A percentile compares a stretch with the other conserved stretches of the same genome.
phyloP scores from a whole-genome alignment of 2,329 filamentous ascomycete species.

The Myrmaecium sp. region DNA sequence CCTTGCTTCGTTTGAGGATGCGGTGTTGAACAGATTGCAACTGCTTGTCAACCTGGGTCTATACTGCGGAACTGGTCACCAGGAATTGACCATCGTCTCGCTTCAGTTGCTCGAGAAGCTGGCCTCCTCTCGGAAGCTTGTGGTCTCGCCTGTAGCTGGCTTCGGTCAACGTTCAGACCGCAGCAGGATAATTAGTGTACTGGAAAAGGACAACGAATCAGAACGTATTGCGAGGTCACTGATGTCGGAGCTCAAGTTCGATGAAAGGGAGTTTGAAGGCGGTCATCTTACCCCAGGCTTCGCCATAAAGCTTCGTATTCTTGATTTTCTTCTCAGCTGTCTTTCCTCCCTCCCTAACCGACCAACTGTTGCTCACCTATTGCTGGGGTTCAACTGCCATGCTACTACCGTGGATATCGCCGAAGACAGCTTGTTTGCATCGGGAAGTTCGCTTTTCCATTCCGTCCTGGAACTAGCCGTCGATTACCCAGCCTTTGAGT shows the following conservation, averaged over 20 bases:
- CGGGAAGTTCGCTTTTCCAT: slow-evolving; percentile 67
- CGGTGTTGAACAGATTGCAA: slow-evolving; percentile 61
- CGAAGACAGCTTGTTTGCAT: slow-evolving; percentile 51
- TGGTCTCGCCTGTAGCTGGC: slow-evolving; percentile 48
- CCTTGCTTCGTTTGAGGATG: slow-evolving; percentile 83
- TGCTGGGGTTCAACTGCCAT: slow-evolving; percentile 74
- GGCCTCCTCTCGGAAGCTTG: slow-evolving; percentile 66
- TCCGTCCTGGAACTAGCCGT: slow-evolving; percentile 56
- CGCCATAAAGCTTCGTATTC: slow-evolving; percentile 63
- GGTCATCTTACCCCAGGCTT: slow-evolving; percentile 57
- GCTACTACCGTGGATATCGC: slow-evolving; percentile 53
- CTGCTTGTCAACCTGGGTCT: slow-evolving; percentile 70
- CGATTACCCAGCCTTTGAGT: slow-evolving; percentile 47
- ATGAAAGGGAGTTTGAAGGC: slow-evolving; percentile 54
- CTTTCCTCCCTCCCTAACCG: slow-evolving; percentile 56
- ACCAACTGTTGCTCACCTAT: slow-evolving; percentile 76
- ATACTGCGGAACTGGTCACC: slow-evolving; percentile 73
- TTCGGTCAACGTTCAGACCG: slow-evolving; percentile 46
- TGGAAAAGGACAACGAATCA: slow-evolving; percentile 66
- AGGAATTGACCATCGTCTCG: slow-evolving; percentile 62
- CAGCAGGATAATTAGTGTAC: slow-evolving; percentile 74
- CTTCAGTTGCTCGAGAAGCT: slow-evolving; percentile 73
- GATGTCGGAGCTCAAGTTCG: slow-evolving; percentile 46
- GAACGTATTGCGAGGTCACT: slow-evolving; percentile 65
- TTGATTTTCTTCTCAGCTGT: slow-evolving; percentile 73